Evolutionary conservation across 2,329 filamentous ascomycete genomes (phyloP).

Genomic region (Fusarium protoensiforme): DNA sequence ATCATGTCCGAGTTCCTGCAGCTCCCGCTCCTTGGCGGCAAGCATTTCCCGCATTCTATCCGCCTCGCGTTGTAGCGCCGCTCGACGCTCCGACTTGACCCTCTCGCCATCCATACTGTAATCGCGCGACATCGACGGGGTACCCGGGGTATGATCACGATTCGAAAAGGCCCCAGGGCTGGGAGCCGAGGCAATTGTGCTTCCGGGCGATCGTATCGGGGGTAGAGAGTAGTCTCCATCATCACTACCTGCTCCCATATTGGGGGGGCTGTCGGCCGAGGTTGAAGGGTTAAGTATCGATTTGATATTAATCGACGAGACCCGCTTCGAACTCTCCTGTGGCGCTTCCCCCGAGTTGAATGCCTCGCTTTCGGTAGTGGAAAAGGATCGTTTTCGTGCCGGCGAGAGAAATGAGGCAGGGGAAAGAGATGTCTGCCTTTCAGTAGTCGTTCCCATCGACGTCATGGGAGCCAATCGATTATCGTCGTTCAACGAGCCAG

Average conservation of each 20-base stretch:
- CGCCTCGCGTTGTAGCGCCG: slow-evolving; percentile 76
- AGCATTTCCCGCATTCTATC: slow-evolving; percentile 80
- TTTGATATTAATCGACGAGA: slow-evolving; percentile 82
- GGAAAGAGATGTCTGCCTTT: slow-evolving; percentile 68
- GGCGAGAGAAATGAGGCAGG: slow-evolving; percentile 70
- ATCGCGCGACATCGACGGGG: slow-evolving; percentile 34
- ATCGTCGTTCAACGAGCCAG: slow-evolving; percentile 62
- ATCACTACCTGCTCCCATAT: slow-evolving; percentile 47
- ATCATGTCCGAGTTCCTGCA: slow-evolving; percentile 55
- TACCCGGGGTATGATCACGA: slow-evolving; percentile 42
- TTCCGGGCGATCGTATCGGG: slow-evolving; percentile 56
- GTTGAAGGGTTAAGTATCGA: slow-evolving; percentile 74
- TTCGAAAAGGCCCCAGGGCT: slow-evolving; percentile 55
- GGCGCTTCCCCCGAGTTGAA: slow-evolving; percentile 50
- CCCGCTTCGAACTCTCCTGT: slow-evolving; percentile 66
- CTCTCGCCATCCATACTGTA: slow-evolving; percentile 59
- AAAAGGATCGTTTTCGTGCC: slow-evolving; percentile 75
- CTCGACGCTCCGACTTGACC: slow-evolving; percentile 70
- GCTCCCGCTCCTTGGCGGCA: slow-evolving; percentile 78
- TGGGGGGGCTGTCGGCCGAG: slow-evolving; percentile 37
- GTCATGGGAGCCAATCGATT: slow-evolving; percentile 69
- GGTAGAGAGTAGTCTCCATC: slow-evolving; percentile 55
- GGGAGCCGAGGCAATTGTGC: slow-evolving; percentile 52
- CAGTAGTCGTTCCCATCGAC: slow-evolving; percentile 56
- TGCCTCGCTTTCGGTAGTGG: slow-evolving; percentile 66